Evolutionary conservation across 1,139 yeast species (phyloP), one percentile per base, ranked within the genome.

Genomic region (Ogataea hybrid): DNA sequence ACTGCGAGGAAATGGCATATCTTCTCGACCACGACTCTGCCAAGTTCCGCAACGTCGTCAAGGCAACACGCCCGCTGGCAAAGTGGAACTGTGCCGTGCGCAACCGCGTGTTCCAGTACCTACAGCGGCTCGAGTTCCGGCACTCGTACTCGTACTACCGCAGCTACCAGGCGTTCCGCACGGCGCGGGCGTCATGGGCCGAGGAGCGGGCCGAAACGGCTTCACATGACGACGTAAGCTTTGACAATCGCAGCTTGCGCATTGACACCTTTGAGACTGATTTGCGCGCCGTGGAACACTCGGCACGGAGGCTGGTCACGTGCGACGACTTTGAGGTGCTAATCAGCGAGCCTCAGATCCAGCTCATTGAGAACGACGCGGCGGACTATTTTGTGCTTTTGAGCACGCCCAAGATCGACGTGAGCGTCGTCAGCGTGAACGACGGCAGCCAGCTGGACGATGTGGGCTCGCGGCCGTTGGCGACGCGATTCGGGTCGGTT

Each of bases 281-380:
- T 32, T 59, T 85, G 28, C 68, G 76, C 20, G 55, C 62, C n/a
- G 62, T 75, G 2, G 71, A 73, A 45, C 62, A 59, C 4, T 64
- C 76, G 4, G 23, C 41, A 3, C 68, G 69, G 8, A 31, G 28
- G n/a, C 32, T 49, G 9, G 29, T 52, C 15, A 46, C 60, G 4
- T 48, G 48, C 10, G 84, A 83, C 49, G 81, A 84, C 47, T 84
- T 77, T 56, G 63, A 80, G 49, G 72, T 90, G 28, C 84, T 82
- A 44, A 69, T 92, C 25, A 67, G 83, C 4, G 77, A 90, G 3
- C 96, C 97, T 0, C 97, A 90, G 58, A 81, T 89, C 41, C 97
- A 92, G 62, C 62, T 92, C 23, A 81, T 84, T 47, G 75, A 86
- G 39, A 81, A 81, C 28, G 79, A 78, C 43, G 73, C 76, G 28